Evolutionary conservation across 139 green algal species (phyloP).

Genomic region (Closterium sp.): DNA sequence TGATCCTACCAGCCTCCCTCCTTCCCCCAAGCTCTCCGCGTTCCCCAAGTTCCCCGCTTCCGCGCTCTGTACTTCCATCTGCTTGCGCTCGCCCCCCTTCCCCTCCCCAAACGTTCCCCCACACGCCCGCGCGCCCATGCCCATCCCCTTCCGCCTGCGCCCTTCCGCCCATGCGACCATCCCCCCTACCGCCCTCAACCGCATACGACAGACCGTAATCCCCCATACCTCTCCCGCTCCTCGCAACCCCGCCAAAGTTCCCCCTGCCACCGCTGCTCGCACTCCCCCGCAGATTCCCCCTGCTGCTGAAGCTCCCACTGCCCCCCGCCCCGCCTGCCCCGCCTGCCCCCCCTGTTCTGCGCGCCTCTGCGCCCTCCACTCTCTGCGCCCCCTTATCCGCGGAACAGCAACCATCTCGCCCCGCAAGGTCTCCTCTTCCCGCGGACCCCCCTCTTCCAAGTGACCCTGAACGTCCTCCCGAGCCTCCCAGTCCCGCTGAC

Average conservation of each 20-base stretch:
- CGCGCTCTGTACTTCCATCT: background rate
- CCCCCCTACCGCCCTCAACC: background rate
- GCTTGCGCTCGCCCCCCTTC: background rate
- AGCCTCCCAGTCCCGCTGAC: too few relatives aligned
- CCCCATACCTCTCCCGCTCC: background rate
- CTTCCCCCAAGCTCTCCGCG: background rate
- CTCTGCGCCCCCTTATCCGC: background rate
- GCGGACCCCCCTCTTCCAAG: too few relatives aligned
- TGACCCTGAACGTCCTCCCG: too few relatives aligned
- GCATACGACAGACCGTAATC: background rate
- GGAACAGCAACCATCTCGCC: too few relatives aligned
- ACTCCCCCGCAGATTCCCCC: too few relatives aligned
- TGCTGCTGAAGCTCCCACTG: background rate
- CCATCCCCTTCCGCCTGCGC: background rate
- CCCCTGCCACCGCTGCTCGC: too few relatives aligned
- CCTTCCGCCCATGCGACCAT: background rate
- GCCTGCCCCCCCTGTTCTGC: background rate
- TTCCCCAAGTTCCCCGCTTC: background rate
- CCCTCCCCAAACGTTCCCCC: background rate
- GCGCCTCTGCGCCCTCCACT: background rate
- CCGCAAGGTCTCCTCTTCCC: too few relatives aligned
- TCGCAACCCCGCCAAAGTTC: too few relatives aligned
- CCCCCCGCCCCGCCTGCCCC: too few relatives aligned
- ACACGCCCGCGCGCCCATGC: background rate
- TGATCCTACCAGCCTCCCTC: background rate